Evolutionary conservation across 257 asterid species (phyloP).

Genomic region (Osmanthus fragrans): DNA sequence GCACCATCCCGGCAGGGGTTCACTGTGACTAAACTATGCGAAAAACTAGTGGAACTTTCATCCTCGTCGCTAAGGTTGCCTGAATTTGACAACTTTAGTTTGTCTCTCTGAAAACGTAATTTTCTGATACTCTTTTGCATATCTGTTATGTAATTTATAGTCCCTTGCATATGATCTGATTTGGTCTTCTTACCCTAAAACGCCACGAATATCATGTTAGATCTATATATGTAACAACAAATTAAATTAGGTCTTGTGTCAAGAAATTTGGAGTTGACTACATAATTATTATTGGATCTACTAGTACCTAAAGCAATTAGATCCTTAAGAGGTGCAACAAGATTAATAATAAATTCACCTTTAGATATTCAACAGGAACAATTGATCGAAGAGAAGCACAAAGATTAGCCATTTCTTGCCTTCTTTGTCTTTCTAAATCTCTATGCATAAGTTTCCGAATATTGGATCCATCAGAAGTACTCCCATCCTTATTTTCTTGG

Average conservation of each 20-base stretch:
- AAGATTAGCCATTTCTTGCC: constrained; percentile 61
- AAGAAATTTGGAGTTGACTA: not conserved
- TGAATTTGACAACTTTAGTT: constrained; percentile 10
- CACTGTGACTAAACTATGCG: constrained; percentile 28
- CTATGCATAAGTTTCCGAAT: constrained; percentile 41
- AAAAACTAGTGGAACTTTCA: not conserved
- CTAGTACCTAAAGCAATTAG: not conserved
- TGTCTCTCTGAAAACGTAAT: constrained; percentile 31
- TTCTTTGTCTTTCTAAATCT: constrained; percentile 53
- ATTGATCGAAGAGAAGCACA: constrained; percentile 48
- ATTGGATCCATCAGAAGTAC: not conserved
- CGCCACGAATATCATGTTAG: not conserved
- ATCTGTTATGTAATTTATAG: constrained; percentile 43
- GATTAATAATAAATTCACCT: constrained; percentile 32
- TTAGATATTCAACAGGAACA: constrained; percentile 53
- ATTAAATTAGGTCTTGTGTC: not conserved
- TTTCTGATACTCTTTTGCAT: constrained; percentile 38
- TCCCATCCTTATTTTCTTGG: not conserved
- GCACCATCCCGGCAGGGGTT: constrained; percentile 36
- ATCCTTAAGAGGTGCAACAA: not conserved
- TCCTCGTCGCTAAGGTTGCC: not conserved
- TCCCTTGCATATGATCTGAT: constrained; percentile 45
- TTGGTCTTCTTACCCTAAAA: constrained; percentile 54
- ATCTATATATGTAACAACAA: not conserved
- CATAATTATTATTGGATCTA: no score